Percentiles rank a stretch among this genome's conserved stretches.
phyloP scores from a whole-genome alignment of 2,329 filamentous ascomycete species.

The Epichloe gansuensis region DNA sequence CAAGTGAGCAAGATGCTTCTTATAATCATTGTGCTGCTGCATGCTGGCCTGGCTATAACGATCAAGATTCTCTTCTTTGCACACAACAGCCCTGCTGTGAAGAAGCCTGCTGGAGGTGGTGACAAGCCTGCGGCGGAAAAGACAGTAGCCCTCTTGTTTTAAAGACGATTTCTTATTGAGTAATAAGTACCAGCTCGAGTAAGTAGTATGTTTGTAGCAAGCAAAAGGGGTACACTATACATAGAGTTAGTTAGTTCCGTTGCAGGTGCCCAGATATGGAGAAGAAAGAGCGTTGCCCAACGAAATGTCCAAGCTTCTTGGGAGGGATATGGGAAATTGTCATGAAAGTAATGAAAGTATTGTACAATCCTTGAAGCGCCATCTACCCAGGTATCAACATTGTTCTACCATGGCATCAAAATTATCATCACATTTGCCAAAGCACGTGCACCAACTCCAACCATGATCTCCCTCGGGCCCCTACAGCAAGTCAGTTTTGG shows the following conservation, averaged over 20 bases:
- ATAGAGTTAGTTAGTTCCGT: background rate
- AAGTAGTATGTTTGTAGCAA: background rate
- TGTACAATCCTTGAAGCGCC: background rate
- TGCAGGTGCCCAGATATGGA: background rate
- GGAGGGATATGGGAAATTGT: background rate
- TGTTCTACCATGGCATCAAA: background rate
- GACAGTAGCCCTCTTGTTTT: conserved; percentile 11
- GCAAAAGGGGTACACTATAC: background rate
- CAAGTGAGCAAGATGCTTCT: conserved; percentile 84
- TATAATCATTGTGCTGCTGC: conserved; percentile 69
- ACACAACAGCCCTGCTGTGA: conserved; percentile 44
- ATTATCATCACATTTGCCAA: too few species aligned
- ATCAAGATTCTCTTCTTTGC: conserved; percentile 98
- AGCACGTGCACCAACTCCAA: too few species aligned
- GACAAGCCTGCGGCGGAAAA: conserved; percentile 12
- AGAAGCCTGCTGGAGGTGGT: conserved; percentile 24
- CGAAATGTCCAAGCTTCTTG: background rate
- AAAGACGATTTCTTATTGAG: background rate
- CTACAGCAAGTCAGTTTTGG: background rate
- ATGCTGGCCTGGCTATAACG: conserved; percentile 79
- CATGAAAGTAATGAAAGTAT: background rate
- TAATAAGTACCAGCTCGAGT: background rate
- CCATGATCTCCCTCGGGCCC: too few species aligned
- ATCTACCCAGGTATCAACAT: background rate
- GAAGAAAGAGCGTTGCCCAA: background rate